Percentiles rank a stretch among this genome's conserved stretches.
Evolutionary conservation across 441 rosid genomes (phyloP).

Genomic region (Eruca vesicaria): DNA sequence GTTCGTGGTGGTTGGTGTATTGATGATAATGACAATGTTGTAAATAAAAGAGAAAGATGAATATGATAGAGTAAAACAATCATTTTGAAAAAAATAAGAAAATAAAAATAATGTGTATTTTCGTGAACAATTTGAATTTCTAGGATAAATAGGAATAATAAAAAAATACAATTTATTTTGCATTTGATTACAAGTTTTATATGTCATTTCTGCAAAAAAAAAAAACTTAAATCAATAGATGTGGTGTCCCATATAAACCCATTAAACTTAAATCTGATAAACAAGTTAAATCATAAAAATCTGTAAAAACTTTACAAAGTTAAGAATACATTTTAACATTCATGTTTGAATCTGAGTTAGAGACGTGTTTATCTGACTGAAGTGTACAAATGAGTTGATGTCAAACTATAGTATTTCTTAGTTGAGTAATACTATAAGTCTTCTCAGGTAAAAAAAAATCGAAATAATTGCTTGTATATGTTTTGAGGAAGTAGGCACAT

Average conservation of each 20-base stretch:
- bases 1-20: too few species aligned
- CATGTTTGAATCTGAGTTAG: neutral
- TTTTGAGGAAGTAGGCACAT: neutral
- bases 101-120: too few species aligned
- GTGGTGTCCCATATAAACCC: neutral
- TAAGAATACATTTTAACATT: neutral
- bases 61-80: too few species aligned
- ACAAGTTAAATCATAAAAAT: neutral
- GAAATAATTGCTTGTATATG: neutral
- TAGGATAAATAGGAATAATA: too few species aligned
- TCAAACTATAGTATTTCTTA: neutral
- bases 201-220: too few species aligned
- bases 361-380: neutral
- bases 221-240: neutral
- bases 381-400: neutral
- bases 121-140: too few species aligned
- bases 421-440: neutral
- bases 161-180: too few species aligned
- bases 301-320: neutral
- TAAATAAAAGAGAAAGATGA: too few species aligned
- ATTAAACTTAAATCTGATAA: neutral
- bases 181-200: too few species aligned
- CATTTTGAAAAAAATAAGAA: too few species aligned
- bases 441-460: too few species aligned
- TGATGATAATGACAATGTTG: too few species aligned